A percentile compares a stretch with the other conserved stretches of the same genome.
phyloP scores from a whole-genome alignment of 2,329 filamentous ascomycete genomes.

The Phyllachora maydis region DNA sequence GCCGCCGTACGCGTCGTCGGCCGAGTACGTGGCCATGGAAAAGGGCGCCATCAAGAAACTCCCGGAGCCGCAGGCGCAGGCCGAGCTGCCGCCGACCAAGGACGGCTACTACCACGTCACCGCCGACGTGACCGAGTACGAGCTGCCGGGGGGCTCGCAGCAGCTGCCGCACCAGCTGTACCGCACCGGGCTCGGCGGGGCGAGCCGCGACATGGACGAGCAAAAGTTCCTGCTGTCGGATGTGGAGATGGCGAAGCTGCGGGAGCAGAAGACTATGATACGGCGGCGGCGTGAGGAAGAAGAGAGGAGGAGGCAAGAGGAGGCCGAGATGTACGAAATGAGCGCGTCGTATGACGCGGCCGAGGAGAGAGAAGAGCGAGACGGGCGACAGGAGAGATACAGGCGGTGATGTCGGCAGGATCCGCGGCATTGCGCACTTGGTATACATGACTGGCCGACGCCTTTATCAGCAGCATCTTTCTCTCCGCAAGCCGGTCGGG shows the following conservation, averaged over 20 bases:
- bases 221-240: conserved; percentile 9
- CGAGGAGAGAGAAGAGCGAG: no score
- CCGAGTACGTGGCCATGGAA: conserved; percentile 8
- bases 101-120: conserved; percentile 9
- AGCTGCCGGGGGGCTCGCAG: conserved; percentile 5
- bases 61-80: conserved; percentile 6
- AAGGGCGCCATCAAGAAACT: conserved; percentile 9
- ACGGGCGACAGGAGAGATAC: no score
- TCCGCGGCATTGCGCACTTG: no score
- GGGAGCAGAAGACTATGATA: conserved; percentile 5
- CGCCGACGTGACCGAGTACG: conserved; percentile 6
- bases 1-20: conserved; percentile 8
- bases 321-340: no score
- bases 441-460: no score
- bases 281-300: no score
- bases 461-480: no score
- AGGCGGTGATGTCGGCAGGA: no score
- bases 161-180: not conserved
- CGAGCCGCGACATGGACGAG: conserved; percentile 7
- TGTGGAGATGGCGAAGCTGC: conserved; percentile 6
- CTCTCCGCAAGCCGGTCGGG: no score
- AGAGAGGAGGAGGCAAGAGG: no score
- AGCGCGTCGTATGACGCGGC: no score
- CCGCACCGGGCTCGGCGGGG: not conserved
- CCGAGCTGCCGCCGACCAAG: conserved; percentile 9